phyloP scores from a whole-genome alignment of 331 rosid species.

The Malus hybrid region DNA sequence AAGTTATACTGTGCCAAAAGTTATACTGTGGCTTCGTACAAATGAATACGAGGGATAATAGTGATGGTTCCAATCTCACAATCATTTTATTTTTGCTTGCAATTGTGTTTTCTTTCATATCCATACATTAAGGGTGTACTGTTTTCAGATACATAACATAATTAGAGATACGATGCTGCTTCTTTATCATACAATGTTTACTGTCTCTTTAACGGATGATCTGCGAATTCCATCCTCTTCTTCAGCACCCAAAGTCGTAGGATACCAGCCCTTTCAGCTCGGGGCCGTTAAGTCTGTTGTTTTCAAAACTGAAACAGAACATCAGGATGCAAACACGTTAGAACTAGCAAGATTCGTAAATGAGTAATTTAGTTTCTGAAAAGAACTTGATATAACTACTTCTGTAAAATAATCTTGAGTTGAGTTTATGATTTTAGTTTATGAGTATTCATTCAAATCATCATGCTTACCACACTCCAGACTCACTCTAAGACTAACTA shows the following conservation, averaged over 20 bases:
- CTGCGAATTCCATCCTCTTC: background rate
- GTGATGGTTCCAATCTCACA: background rate
- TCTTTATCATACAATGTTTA: constrained; percentile 11
- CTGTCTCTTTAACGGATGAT: background rate
- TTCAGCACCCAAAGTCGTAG: constrained; percentile 85
- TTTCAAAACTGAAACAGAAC: constrained; percentile 55
- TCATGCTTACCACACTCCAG: background rate
- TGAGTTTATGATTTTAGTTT: background rate
- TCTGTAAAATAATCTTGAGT: background rate
- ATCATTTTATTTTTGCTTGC: constrained; percentile 13
- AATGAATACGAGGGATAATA: background rate
- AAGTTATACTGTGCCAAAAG: no score
- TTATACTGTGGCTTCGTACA: background rate
- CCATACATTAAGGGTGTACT: background rate
- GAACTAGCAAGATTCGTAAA: background rate
- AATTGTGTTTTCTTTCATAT: constrained; percentile 8
- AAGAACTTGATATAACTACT: background rate
- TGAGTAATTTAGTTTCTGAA: background rate
- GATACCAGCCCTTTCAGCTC: constrained; percentile 82
- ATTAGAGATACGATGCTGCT: constrained; percentile 6
- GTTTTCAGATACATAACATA: constrained; percentile 7
- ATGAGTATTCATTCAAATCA: background rate
- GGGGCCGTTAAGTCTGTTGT: constrained; percentile 72
- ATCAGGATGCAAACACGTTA: background rate
- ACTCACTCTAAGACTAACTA: background rate